These are phyloP conservation scores for Rubia tinctorum DNA, from an alignment of 305 asterid species.

Conservation along the genomic window DNA sequence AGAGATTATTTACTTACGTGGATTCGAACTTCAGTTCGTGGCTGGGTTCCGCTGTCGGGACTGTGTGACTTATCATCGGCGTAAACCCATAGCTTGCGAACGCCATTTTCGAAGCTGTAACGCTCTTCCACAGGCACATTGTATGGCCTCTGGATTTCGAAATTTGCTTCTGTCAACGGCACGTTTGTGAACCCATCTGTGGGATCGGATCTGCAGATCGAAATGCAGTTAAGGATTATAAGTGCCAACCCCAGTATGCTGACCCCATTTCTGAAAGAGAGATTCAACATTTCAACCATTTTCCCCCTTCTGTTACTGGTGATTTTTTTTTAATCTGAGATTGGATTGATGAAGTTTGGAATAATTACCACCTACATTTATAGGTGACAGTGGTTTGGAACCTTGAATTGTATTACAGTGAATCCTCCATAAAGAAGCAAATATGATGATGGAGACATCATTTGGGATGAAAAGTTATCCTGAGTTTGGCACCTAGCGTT, in stretches of 20 bases:
- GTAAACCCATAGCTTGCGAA: constrained; percentile 32
- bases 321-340: neutral
- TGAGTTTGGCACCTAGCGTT: neutral
- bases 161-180: constrained; percentile 25
- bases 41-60: constrained; percentile 29
- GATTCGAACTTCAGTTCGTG: constrained; percentile 36
- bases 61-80: constrained; percentile 32
- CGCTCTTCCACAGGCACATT: constrained; percentile 31
- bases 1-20: neutral
- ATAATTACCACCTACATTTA: neutral
- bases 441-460: constrained; percentile 2
- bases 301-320: neutral
- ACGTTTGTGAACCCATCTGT: constrained; percentile 36
- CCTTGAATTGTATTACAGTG: neutral
- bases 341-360: neutral
- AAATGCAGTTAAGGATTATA: neutral
- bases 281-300: neutral
- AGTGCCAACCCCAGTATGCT: neutral
- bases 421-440: neutral
- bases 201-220: constrained; percentile 25
- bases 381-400: neutral
- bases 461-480: constrained; percentile 4
- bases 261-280: neutral
- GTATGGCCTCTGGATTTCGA: constrained; percentile 34
- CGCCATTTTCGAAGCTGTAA: constrained; percentile 27